Percentiles rank a stretch among this genome's conserved stretches.
These are phyloP conservation scores for Cystoderma amianthinum DNA, from an alignment of 768 basidiomycete genomes.

Conservation along the genomic window DNA sequence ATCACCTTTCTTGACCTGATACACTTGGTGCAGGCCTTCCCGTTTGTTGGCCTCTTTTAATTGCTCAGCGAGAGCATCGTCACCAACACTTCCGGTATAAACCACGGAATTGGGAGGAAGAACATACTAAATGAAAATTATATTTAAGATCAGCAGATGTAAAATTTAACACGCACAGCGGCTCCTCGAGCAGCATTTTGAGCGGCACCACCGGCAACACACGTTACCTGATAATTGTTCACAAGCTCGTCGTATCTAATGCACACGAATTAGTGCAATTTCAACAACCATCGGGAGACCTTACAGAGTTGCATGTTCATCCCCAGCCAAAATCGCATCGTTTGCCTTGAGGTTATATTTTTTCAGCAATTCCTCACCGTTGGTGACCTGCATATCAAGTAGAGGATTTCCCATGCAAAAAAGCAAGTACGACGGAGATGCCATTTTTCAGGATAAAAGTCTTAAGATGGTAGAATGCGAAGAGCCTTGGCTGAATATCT, in stretches of 20 bases:
- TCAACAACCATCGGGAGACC: constrained; percentile 13
- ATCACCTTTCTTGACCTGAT: constrained; percentile 80
- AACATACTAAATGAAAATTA: constrained; percentile 62
- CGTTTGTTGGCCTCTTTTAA: constrained; percentile 85
- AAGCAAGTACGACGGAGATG: constrained; percentile 48
- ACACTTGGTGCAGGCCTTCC: constrained; percentile 84
- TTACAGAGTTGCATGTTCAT: constrained; percentile 84
- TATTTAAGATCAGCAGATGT: constrained; percentile 7
- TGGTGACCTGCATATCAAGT: constrained; percentile 89
- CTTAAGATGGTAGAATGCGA: too few species aligned
- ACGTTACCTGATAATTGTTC: constrained; percentile 68
- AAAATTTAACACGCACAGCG: constrained; percentile 53
- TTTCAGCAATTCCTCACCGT: constrained; percentile 76
- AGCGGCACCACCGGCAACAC: constrained; percentile 94
- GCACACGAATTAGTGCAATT: neutral
- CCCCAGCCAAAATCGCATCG: constrained; percentile 92
- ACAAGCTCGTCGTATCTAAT: constrained; percentile 85
- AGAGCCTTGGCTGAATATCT: too few species aligned
- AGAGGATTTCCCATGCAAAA: constrained; percentile 96
- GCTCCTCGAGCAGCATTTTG: constrained; percentile 97
- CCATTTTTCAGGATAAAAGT: constrained; percentile 21
- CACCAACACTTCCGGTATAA: constrained; percentile 90
- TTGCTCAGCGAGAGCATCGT: constrained; percentile 88
- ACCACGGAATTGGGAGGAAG: constrained; percentile 86
- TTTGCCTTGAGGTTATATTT: constrained; percentile 92